A percentile compares a stretch with the other conserved stretches of the same genome.
phyloP scores from a whole-genome alignment of 1,284 basidiomycete species.

The Boletus sp. region DNA sequence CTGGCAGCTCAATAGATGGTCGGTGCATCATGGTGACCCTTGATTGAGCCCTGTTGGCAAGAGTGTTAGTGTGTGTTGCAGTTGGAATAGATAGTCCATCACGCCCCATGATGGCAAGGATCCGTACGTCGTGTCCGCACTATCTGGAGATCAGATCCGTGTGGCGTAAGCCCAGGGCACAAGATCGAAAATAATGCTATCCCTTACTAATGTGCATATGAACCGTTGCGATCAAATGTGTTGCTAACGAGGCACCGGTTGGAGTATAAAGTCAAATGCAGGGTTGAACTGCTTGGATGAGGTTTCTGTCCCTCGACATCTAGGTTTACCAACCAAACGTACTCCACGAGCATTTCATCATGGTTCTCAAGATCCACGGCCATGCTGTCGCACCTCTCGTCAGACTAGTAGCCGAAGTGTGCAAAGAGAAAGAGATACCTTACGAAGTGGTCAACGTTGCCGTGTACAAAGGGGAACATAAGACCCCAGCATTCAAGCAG shows the following conservation, averaged over 20 bases:
- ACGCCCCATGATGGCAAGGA: not conserved
- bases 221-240: not conserved
- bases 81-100: too few species aligned
- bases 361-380: constrained; percentile 33
- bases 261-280: constrained; percentile 14
- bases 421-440: constrained; percentile 42
- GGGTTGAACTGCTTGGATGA: not conserved
- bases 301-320: too few species aligned
- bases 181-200: not conserved
- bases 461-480: constrained; percentile 43
- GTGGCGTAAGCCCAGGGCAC: not conserved
- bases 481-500: constrained; percentile 40
- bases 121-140: not conserved
- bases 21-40: too few species aligned
- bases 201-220: not conserved
- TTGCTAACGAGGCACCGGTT: not conserved
- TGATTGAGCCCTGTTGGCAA: too few species aligned
- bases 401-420: constrained; percentile 28
- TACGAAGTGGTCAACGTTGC: constrained; percentile 45
- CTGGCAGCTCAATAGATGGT: too few species aligned
- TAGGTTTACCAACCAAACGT: not conserved
- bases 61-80: too few species aligned
- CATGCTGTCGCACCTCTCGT: constrained; percentile 29
- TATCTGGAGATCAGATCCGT: not conserved
- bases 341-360: constrained; percentile 5